Evolutionary conservation across 78 protist species (phyloP), one percentile per base, ranked within the genome.

Genomic region (Speleostelium caveatum): DNA sequence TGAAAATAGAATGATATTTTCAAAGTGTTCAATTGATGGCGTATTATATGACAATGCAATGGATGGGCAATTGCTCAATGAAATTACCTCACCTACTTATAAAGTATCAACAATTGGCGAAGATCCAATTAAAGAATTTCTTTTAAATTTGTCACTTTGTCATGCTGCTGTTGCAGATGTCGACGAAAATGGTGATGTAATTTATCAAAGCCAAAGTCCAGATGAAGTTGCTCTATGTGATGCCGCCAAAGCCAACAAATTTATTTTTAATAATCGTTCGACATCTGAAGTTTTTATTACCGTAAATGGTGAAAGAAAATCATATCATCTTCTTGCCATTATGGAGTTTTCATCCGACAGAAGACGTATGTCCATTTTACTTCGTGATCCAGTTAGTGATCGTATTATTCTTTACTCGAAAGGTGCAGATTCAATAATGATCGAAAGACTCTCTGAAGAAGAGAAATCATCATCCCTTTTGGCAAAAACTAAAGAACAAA

Each of bases 171-270:
- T 59, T 1, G 38, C 55, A 2, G 53, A 45, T 10, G 12, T 24
- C 1, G 61, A 32, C 8, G 45, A 77, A n/a, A 28, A 41, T 35
- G 73, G 66, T 24, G 56, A 62, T 32, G 41, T 8, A 32, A 42
- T 45, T 21, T 86, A 86, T 42, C 80, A 86, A 58, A 65, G 73
- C 32, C 51, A 59, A 28, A 69, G 95, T 2, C 95, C 96, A 2
- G 97, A 96, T 51, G 97, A 96, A 66, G 49, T 75, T 0, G 94
- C 95, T 8, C 75, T 96, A 3, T 88, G 83, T 8, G 22, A 33
- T 3, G 93, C 96, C 7, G 96, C 99, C 3, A 17, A 39, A 35
- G 16, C 62, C 24, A 65, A 77, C 33, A 80, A 91, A n/a, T 92
- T 45, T n/a, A 75, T 8, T 19, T 91, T 92, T 38, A 45, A 63